phyloP scores from a whole-genome alignment of 2,329 filamentous ascomycete species.

The Sporothrix phasma region DNA sequence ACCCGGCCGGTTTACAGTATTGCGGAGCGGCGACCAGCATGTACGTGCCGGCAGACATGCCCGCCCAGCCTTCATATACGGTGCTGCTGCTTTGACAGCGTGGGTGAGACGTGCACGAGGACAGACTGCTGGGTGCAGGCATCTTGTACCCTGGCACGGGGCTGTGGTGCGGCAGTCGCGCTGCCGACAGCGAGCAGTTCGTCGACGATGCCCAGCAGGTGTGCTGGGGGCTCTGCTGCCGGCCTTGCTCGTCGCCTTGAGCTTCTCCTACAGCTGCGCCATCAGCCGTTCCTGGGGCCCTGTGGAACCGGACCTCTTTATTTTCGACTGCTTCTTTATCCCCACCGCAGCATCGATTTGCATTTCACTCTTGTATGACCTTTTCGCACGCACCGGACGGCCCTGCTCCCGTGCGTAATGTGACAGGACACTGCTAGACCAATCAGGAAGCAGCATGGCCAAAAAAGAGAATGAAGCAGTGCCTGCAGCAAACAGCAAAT shows the following conservation, averaged over 20 bases:
- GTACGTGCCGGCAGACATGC: conserved; percentile 11
- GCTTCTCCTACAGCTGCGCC: conserved; percentile 14
- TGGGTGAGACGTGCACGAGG: conserved; percentile 17
- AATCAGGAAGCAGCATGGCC: too few species aligned
- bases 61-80: conserved; percentile 18
- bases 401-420: too few species aligned
- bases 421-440: too few species aligned
- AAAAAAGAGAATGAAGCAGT: too few species aligned
- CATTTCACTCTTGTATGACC: too few species aligned
- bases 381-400: too few species aligned
- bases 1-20: conserved; percentile 19
- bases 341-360: too few species aligned
- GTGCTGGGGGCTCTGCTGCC: conserved; percentile 16
- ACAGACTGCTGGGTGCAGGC: conserved; percentile 17
- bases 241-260: conserved; percentile 16
- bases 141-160: conserved; percentile 18
- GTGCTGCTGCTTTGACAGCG: conserved; percentile 20
- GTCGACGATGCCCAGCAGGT: background rate
- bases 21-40: conserved; percentile 16
- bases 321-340: too few species aligned
- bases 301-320: too few species aligned
- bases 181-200: background rate
- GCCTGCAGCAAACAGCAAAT: too few species aligned
- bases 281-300: too few species aligned
- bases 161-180: conserved; percentile 16